Conservation (phyloP, 2,329 filamentous ascomycete species). For the Ilyonectria sp. region DNA sequence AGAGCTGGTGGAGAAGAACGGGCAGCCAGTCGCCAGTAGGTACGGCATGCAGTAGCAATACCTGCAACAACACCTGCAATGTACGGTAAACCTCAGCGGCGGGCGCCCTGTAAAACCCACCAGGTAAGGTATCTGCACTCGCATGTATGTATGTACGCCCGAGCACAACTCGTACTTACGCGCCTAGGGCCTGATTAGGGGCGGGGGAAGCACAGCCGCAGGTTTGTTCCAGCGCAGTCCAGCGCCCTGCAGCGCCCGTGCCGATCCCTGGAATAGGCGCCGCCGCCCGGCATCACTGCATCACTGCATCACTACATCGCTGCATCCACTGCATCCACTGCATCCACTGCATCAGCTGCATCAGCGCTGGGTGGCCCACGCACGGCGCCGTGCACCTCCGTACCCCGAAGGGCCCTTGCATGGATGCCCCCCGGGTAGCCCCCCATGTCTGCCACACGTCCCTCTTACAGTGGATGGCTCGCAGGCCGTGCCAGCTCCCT, state of each 20-base stretch:
- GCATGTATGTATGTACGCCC: background rate
- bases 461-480: slow-evolving; percentile 32
- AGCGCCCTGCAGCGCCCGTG: slow-evolving; percentile 22
- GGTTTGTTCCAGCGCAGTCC: slow-evolving; percentile 13
- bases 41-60: background rate
- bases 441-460: slow-evolving; percentile 33
- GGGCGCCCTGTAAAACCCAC: background rate
- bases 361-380: slow-evolving; percentile 1
- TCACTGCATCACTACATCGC: background rate
- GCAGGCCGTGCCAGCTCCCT: slow-evolving; percentile 21
- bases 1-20: slow-evolving; percentile 21
- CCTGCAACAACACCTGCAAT: background rate
- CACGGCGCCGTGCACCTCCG: slow-evolving; percentile 17
- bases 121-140: background rate
- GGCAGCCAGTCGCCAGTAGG: background rate
- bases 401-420: slow-evolving; percentile 26
- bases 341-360: background rate
- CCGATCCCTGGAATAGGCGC: slow-evolving; percentile 20
- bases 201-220: background rate
- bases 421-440: slow-evolving; percentile 24
- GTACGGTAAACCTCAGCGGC: slow-evolving; percentile 1
- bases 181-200: background rate
- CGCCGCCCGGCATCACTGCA: too few relatives aligned
- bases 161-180: background rate
- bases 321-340: background rate